These are phyloP conservation scores for Aspergillus tanneri DNA, from an alignment of 2,329 filamentous ascomycete species.

Conservation along the genomic window DNA sequence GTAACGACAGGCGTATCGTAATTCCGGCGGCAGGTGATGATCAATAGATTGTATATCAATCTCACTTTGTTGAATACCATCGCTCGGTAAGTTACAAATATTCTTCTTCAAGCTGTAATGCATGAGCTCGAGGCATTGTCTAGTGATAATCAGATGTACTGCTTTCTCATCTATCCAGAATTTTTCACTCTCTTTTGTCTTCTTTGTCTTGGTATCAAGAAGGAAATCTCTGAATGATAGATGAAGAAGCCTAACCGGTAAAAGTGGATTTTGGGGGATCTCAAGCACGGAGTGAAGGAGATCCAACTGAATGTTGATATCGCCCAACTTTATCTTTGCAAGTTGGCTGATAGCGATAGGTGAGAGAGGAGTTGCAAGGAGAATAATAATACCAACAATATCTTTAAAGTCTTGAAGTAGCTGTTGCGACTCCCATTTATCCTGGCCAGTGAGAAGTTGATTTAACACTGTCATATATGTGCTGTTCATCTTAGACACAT, in stretches of 20 bases:
- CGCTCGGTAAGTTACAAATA: background rate
- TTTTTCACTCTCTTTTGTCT: background rate
- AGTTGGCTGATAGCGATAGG: constrained; percentile 14
- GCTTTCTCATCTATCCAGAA: background rate
- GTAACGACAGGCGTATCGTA: constrained; percentile 29
- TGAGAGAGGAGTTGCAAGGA: constrained; percentile 25
- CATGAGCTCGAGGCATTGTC: background rate
- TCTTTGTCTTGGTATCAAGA: background rate
- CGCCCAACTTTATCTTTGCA: constrained; percentile 4
- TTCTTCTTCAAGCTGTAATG: background rate
- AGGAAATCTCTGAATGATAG: constrained; percentile 9
- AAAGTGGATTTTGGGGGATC: constrained; percentile 8
- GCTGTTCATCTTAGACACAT: constrained; percentile 23
- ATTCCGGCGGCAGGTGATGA: constrained; percentile 16
- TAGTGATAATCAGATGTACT: background rate
- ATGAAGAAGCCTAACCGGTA: constrained; percentile 20
- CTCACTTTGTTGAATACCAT: background rate
- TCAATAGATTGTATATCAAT: constrained; percentile 15
- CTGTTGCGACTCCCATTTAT: constrained; percentile 9
- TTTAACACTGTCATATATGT: constrained; percentile 25
- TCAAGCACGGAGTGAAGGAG: constrained; percentile 21
- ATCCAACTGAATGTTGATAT: constrained; percentile 13
- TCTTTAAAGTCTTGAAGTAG: constrained; percentile 19
- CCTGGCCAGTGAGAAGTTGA: constrained; percentile 14
- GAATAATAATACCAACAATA: constrained; percentile 26